Base-by-base conservation (phyloP, 208 protist species). In the Crithidia brevicula region DNA sequence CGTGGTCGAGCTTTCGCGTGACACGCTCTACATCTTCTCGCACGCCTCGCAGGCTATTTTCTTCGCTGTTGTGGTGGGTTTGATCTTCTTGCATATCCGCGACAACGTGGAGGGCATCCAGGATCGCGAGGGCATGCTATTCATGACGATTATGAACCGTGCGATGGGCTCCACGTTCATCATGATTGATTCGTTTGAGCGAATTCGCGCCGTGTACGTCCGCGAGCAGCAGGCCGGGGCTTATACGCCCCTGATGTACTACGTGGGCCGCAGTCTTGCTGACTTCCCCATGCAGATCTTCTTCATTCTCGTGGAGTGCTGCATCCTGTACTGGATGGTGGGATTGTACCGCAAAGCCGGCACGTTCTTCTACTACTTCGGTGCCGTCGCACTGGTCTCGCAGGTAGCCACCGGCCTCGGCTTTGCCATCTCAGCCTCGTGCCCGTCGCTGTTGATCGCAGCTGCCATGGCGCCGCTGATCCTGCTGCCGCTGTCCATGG, bases 11-110 rank as follows among this genome's bases (percentile, higher is more conserved):
- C 69, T 92, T 23, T 66, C 47, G 36, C 77, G 85, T 33, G 82
- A 86, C 46, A 59, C 43, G 36, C 42, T 83, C 18, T 89, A 82
- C 56, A 57, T 90, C 31, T 74, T 92, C 36, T 56, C 82, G 18
- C 59, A 67, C 56, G 49, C 83, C 28, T 57, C 61, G 1, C 81
- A 88, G 53, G 72, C 88, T 15, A n/a, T 88, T 11, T 91, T 89
- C 66, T 93, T 96, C 56, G 68, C 74, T 5, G 10, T 82, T 13
- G 36, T 96, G 23, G 72, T 88, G 18, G 91, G 88, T 13, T 73
- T 93, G 22, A 91, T 93, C 42, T 96, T 92, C 62, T 6, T 91
- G 15, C 72, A 81, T 53, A 9, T 96, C n/a, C 59, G 70, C 11
- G 25, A 70, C 62, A 78, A 89, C 70, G 57, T 87, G 4, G 49